A percentile compares a stretch with the other conserved stretches of the same genome.
These are phyloP conservation scores for Funneliformis mosseae DNA, from an alignment of 192 early-diverging fungal genomes.

Conservation along the genomic window DNA sequence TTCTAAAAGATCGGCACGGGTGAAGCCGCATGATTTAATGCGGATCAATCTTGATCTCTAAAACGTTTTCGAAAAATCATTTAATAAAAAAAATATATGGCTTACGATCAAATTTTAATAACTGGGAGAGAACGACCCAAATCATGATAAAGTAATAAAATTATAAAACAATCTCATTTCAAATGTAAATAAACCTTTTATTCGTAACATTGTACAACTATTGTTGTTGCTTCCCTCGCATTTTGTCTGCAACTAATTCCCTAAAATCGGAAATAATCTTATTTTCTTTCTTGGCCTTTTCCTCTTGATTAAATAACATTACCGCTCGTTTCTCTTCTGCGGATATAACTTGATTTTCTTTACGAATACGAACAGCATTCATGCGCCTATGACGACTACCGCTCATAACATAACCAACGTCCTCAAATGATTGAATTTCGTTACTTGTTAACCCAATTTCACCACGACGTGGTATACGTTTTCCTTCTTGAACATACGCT, in stretches of 20 bases:
- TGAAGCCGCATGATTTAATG: too few species aligned
- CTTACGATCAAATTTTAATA: too few species aligned
- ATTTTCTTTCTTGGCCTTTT: constrained; percentile 86
- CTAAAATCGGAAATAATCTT: constrained; percentile 91
- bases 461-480: constrained; percentile 95
- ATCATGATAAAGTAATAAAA: too few species aligned
- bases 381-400: constrained; percentile 91
- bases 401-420: constrained; percentile 94
- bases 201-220: not conserved
- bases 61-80: too few species aligned
- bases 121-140: too few species aligned
- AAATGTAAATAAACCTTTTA: too few species aligned
- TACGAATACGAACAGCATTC: constrained; percentile 94
- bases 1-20: too few species aligned
- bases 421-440: constrained; percentile 84
- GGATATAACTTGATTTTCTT: constrained; percentile 95
- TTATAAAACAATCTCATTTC: too few species aligned
- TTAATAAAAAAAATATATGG: too few species aligned
- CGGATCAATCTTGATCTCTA: too few species aligned
- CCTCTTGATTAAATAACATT: constrained; percentile 85
- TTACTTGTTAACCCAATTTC: constrained; percentile 90
- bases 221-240: constrained; percentile 36
- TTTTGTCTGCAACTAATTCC: constrained; percentile 75
- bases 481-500: constrained; percentile 85
- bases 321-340: constrained; percentile 92